These are phyloP conservation scores for Glycine tomentella DNA, from an alignment of 306 rosid genomes.

Conservation along the genomic window DNA sequence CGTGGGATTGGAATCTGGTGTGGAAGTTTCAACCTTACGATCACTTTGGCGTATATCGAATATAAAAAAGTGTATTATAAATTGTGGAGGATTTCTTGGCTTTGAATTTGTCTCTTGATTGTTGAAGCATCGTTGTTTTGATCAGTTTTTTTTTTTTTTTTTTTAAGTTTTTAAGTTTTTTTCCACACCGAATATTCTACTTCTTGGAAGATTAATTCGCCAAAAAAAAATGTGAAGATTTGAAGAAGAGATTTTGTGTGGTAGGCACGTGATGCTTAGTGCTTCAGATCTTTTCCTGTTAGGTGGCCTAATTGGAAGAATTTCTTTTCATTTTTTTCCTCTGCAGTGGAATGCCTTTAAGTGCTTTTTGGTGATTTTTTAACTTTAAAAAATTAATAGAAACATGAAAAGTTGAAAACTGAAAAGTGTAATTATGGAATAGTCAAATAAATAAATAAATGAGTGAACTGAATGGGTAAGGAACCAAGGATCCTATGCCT, in stretches of 20 bases:
- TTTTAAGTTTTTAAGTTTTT: neutral
- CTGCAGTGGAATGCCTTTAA: neutral
- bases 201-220: constrained; percentile 35
- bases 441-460: constrained; percentile 2
- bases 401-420: neutral
- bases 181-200: constrained; percentile 20
- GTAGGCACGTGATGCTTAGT: constrained; percentile 22
- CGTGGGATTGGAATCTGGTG: neutral
- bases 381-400: neutral
- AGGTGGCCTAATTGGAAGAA: constrained; percentile 18
- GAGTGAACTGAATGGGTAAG: neutral
- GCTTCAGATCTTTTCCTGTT: constrained; percentile 18
- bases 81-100: constrained; percentile 30
- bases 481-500: too few relatives aligned
- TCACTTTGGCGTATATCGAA: constrained; percentile 8
- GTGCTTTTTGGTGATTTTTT: neutral
- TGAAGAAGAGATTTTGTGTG: constrained; percentile 24
- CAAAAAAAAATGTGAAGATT: neutral
- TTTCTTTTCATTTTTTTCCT: neutral
- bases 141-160: neutral
- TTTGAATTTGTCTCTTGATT: constrained; percentile 41
- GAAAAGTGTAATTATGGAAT: neutral
- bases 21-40: constrained; percentile 18
- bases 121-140: constrained; percentile 36
- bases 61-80: neutral